phyloP scores from a whole-genome alignment of 2,329 filamentous ascomycete species.

The Ceratocystis harringtonii region DNA sequence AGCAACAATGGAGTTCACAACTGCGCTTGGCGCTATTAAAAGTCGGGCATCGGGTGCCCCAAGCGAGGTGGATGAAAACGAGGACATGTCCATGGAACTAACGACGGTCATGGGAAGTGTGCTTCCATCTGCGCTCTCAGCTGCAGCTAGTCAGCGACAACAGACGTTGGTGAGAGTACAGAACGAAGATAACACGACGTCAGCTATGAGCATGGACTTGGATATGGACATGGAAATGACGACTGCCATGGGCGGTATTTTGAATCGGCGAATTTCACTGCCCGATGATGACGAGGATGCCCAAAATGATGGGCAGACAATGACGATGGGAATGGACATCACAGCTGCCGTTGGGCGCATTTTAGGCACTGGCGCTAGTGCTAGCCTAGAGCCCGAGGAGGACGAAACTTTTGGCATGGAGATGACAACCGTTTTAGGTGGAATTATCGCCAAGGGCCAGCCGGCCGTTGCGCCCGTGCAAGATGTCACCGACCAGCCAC shows the following conservation, averaged over 20 bases:
- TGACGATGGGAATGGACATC: slow-evolving; percentile 43
- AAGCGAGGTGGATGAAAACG: slow-evolving; percentile 32
- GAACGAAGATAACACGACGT: slow-evolving; percentile 21
- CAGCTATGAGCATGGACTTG: slow-evolving; percentile 49
- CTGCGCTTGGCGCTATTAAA: slow-evolving; percentile 57
- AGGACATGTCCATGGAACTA: slow-evolving; percentile 69
- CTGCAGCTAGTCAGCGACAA: slow-evolving; percentile 22
- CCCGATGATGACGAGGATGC: slow-evolving; percentile 23
- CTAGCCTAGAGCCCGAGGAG: slow-evolving; percentile 17
- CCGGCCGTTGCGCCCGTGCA: background rate
- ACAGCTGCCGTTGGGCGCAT: slow-evolving; percentile 44
- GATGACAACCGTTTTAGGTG: slow-evolving; percentile 48
- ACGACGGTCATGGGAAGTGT: slow-evolving; percentile 49
- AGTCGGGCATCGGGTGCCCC: slow-evolving; percentile 22
- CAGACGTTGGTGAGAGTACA: slow-evolving; percentile 19
- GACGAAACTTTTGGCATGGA: slow-evolving; percentile 47
- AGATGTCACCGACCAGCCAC: slow-evolving; percentile 18
- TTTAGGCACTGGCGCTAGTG: slow-evolving; percentile 24
- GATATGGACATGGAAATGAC: slow-evolving; percentile 95
- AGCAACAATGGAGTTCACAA: slow-evolving; percentile 70
- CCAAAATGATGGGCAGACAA: slow-evolving; percentile 22
- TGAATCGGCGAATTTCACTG: slow-evolving; percentile 34
- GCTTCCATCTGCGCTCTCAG: slow-evolving; percentile 23
- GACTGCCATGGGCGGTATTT: slow-evolving; percentile 62
- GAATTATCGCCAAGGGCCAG: slow-evolving; percentile 33